Percentiles rank a stretch among this genome's conserved stretches.
phyloP scores from a whole-genome alignment of 2,329 filamentous ascomycete genomes.

The Trichophyton mentagrophytes region DNA sequence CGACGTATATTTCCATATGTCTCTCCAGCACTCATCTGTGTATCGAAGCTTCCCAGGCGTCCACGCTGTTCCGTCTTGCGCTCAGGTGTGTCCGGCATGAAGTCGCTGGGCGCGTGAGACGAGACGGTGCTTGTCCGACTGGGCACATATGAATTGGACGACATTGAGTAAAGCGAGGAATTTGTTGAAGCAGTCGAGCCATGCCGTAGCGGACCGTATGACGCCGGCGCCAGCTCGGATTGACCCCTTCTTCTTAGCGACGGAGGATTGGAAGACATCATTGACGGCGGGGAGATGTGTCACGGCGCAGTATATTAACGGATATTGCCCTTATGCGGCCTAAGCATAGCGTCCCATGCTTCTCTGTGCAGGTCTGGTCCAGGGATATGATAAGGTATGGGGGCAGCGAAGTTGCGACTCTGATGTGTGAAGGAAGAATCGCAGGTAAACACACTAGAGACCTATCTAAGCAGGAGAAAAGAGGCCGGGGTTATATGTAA shows the following conservation, averaged over 20 bases:
- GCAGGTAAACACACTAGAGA: neutral
- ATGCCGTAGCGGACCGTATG: slow-evolving; percentile 39
- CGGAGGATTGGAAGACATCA: slow-evolving; percentile 28
- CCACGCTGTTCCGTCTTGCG: slow-evolving; percentile 3
- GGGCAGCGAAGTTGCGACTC: neutral
- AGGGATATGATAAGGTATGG: neutral
- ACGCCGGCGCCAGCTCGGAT: slow-evolving; percentile 29
- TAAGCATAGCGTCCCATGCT: slow-evolving; percentile 29
- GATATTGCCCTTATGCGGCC: slow-evolving; percentile 20
- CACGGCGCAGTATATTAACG: slow-evolving; percentile 18
- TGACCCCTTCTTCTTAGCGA: slow-evolving; percentile 25
- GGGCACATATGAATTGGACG: slow-evolving; percentile 38
- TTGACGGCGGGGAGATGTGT: slow-evolving; percentile 20
- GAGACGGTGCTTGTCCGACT: slow-evolving; percentile 57
- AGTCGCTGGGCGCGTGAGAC: slow-evolving; percentile 53
- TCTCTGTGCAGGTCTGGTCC: neutral
- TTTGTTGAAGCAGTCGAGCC: slow-evolving; percentile 43
- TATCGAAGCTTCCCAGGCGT: slow-evolving; percentile 17
- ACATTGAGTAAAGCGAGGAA: slow-evolving; percentile 41
- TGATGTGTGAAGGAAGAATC: neutral
- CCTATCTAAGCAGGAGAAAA: neutral
- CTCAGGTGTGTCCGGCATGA: neutral
- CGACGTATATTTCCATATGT: slow-evolving; percentile 61
- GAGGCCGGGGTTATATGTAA: neutral
- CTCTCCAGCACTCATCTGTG: slow-evolving; percentile 45